Percentiles rank a stretch among this genome's conserved stretches.
Evolutionary conservation across 2,329 filamentous ascomycete genomes (phyloP).

Genomic region (Alternaria sp.): DNA sequence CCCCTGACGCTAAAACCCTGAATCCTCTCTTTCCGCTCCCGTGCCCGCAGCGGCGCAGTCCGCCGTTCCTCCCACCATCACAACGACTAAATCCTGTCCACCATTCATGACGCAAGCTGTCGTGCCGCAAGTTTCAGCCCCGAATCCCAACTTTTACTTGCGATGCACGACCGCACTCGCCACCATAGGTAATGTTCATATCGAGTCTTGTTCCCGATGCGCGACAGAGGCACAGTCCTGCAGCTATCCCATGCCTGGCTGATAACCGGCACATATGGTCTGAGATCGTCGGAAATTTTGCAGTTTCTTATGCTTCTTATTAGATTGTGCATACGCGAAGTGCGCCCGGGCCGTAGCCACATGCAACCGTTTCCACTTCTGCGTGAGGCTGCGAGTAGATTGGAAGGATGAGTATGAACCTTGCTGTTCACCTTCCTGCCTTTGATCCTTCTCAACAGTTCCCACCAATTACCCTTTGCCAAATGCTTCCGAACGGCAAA

Average conservation of each 20-base stretch:
- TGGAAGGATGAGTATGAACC: background rate
- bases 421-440: background rate
- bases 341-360: background rate
- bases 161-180: background rate
- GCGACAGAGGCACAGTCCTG: background rate
- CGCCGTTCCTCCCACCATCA: no score
- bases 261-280: background rate
- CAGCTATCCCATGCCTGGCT: background rate
- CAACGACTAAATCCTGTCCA: background rate
- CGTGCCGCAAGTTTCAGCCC: no score
- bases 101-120: no score
- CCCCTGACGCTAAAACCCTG: slow-evolving; percentile 1
- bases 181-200: background rate
- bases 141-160: background rate
- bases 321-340: background rate
- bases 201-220: background rate
- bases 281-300: background rate
- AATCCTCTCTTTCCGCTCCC: background rate
- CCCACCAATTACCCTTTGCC: background rate
- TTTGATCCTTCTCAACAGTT: slow-evolving; percentile 8
- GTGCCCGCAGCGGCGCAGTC: no score
- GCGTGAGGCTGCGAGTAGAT: background rate
- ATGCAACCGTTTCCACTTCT: background rate
- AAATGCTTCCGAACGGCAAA: background rate
- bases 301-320: background rate